These are phyloP conservation scores for Ophioceras dolichostomum DNA, from an alignment of 2,329 filamentous ascomycete genomes.

Conservation along the genomic window DNA sequence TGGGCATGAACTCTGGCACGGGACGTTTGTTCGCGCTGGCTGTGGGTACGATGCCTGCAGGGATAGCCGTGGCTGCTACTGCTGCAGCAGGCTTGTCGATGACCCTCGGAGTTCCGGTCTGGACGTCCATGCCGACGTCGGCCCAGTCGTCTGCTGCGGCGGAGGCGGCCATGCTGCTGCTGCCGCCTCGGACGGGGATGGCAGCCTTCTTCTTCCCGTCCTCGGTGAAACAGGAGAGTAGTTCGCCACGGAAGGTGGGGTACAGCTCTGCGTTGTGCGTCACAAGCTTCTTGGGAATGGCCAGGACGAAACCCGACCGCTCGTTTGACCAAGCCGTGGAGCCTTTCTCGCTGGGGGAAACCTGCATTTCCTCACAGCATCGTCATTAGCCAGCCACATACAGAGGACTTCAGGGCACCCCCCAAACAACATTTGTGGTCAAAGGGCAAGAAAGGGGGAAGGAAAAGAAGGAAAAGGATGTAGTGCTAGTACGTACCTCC, in stretches of 20 bases:
- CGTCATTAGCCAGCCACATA: not conserved
- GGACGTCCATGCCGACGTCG: constrained; percentile 22
- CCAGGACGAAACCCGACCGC: constrained; percentile 24
- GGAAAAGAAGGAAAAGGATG: not conserved
- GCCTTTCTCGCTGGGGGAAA: constrained; percentile 14
- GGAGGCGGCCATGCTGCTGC: not conserved
- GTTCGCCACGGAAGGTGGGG: constrained; percentile 19
- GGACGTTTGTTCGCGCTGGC: not conserved
- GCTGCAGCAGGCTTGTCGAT: constrained; percentile 3
- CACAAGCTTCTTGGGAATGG: constrained; percentile 20
- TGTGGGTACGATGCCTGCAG: no score
- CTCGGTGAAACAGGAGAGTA: constrained; percentile 22
- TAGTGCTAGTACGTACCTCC: constrained; percentile 23
- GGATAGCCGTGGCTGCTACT: not conserved
- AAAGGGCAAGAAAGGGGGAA: not conserved
- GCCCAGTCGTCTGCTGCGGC: constrained; percentile 28
- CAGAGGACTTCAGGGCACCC: no score
- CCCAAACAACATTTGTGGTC: not conserved
- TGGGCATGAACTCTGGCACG: constrained; percentile 23
- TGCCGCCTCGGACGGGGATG: not conserved
- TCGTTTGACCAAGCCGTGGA: constrained; percentile 23
- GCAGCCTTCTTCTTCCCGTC: constrained; percentile 7
- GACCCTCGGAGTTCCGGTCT: constrained; percentile 22
- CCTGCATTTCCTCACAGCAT: constrained; percentile 2
- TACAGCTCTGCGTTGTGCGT: constrained; percentile 20